Evolutionary conservation across 1,139 yeast species (phyloP).

Genomic region (Saccharomyces hybrid): DNA sequence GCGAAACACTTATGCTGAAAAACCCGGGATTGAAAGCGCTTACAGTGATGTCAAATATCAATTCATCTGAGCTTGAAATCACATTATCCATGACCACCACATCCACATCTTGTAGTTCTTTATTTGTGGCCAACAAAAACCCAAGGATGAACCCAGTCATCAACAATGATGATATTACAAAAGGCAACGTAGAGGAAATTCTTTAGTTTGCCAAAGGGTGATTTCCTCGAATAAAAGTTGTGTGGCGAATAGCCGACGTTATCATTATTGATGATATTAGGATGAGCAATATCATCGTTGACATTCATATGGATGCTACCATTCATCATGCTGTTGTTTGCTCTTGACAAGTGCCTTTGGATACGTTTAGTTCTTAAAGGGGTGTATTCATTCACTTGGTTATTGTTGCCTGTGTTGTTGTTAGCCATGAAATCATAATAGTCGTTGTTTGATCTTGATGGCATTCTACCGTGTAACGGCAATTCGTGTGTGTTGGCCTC

Average conservation of each 20-base stretch:
- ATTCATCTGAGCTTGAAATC: constrained; percentile 75
- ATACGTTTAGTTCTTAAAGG: constrained; percentile 9
- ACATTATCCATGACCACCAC: constrained; percentile 59
- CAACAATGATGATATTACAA: constrained; percentile 48
- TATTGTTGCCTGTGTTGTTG: constrained; percentile 4
- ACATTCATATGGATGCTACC: constrained; percentile 8
- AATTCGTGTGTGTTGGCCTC: neutral
- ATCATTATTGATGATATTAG: neutral
- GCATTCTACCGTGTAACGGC: constrained; percentile 1
- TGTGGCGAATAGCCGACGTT: constrained; percentile 52
- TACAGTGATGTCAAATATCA: constrained; percentile 68
- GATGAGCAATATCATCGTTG: constrained; percentile 6
- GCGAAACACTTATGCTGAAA: constrained; percentile 55
- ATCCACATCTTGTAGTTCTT: constrained; percentile 64
- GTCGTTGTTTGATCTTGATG: neutral
- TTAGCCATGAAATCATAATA: constrained; percentile 5
- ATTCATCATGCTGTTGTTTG: constrained; percentile 10
- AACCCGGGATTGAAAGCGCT: constrained; percentile 86
- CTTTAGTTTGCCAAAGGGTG: constrained; percentile 33
- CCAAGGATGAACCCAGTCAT: constrained; percentile 74
- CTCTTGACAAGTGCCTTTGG: neutral
- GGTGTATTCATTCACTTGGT: constrained; percentile 11
- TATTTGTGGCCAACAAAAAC: constrained; percentile 76
- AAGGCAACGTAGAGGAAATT: constrained; percentile 51
- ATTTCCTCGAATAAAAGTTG: constrained; percentile 36